These are phyloP conservation scores for Paxillus involutus DNA, from an alignment of 768 basidiomycete species.

Conservation along the genomic window DNA sequence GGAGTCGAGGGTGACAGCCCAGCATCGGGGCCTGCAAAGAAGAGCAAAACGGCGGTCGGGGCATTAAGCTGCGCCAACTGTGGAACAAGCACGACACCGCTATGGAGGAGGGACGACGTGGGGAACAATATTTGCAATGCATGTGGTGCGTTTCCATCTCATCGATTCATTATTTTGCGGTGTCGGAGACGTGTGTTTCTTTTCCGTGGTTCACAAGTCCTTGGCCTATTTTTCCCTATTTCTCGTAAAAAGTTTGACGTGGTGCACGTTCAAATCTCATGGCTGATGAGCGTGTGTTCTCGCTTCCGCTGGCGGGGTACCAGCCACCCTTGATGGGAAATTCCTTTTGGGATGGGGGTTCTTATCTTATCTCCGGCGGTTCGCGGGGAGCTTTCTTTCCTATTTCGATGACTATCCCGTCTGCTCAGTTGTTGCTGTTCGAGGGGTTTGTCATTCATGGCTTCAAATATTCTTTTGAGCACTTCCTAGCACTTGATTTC, in stretches of 20 bases:
- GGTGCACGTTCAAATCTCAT: slow-evolving; percentile 22
- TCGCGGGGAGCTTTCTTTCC: slow-evolving; percentile 10
- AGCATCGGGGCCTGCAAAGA: slow-evolving; percentile 26
- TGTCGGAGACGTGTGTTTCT: slow-evolving; percentile 19
- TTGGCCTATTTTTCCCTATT: slow-evolving; percentile 1
- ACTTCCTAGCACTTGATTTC: background rate
- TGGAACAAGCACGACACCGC: slow-evolving; percentile 83
- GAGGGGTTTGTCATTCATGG: background rate
- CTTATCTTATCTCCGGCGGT: slow-evolving; percentile 27
- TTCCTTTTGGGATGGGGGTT: slow-evolving; percentile 9
- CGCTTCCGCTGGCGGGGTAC: slow-evolving; percentile 16
- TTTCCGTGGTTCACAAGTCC: slow-evolving; percentile 14
- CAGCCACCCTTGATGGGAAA: slow-evolving; percentile 10
- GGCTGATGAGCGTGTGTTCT: slow-evolving; percentile 15
- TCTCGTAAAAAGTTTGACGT: slow-evolving; percentile 22
- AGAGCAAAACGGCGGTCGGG: slow-evolving; percentile 50
- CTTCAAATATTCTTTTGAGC: slow-evolving; percentile 1
- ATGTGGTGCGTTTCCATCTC: slow-evolving; percentile 64
- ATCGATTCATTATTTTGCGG: slow-evolving; percentile 22
- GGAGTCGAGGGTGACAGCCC: slow-evolving; percentile 31
- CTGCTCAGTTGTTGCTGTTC: background rate
- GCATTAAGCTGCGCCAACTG: slow-evolving; percentile 87
- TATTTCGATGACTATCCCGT: slow-evolving; percentile 24
- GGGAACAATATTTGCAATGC: slow-evolving; percentile 96
- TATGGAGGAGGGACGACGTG: slow-evolving; percentile 88